phyloP scores from a whole-genome alignment of 1,284 basidiomycete species.

The Sporisorium reilianum region DNA sequence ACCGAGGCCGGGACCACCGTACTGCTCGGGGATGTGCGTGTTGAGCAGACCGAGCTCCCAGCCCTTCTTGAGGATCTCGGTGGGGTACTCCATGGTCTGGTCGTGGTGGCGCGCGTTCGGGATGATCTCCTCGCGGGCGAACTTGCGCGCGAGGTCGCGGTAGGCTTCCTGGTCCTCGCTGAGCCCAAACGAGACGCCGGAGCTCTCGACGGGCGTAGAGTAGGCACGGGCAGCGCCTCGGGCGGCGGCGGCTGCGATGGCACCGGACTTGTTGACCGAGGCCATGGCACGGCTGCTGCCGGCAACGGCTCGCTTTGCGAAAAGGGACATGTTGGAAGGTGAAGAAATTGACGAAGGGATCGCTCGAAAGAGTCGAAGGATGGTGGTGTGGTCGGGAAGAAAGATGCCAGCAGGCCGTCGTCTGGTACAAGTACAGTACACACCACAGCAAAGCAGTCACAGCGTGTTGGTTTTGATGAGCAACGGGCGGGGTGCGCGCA shows the following conservation, averaged over 20 bases:
- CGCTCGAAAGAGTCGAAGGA: background rate
- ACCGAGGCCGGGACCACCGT: conserved; percentile 73
- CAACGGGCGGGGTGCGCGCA: background rate
- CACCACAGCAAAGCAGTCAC: background rate
- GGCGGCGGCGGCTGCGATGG: conserved; percentile 15
- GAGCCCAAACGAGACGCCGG: conserved; percentile 62
- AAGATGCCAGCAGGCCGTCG: background rate
- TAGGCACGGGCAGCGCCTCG: conserved; percentile 30
- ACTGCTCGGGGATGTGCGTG: conserved; percentile 70
- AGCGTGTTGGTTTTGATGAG: background rate
- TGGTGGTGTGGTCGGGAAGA: background rate
- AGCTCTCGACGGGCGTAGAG: conserved; percentile 40
- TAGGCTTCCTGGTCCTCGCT: conserved; percentile 70
- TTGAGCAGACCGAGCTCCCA: conserved; percentile 62
- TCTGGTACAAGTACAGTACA: background rate
- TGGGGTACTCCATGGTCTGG: conserved; percentile 71
- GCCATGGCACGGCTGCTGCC: conserved; percentile 45
- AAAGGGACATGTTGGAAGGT: conserved; percentile 34
- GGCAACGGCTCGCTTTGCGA: conserved; percentile 39
- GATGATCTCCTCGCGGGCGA: conserved; percentile 72
- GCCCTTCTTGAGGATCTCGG: conserved; percentile 73
- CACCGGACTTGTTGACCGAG: conserved; percentile 21
- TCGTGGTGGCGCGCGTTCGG: conserved; percentile 71
- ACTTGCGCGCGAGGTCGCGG: conserved; percentile 72
- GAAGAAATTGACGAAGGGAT: background rate